Evolutionary conservation across 371 early-diverging fungal genomes (phyloP), one percentile per base, ranked within the genome.

Genomic region (Saksenaea oblongispora): DNA sequence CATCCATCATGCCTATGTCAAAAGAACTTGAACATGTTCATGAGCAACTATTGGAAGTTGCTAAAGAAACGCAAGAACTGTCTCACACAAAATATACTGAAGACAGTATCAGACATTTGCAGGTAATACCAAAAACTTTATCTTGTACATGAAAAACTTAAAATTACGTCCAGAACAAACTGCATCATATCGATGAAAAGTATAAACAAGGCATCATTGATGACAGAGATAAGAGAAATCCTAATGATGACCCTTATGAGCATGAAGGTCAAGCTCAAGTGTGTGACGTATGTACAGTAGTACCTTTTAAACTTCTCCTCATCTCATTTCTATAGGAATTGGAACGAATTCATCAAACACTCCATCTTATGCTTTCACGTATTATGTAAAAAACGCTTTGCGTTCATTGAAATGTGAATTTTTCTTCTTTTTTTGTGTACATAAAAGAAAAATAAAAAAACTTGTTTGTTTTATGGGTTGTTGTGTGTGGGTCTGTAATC

Each of bases 211-310:
- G 71, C 14, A 34, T 59, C 26, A 61, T 66, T 28, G 66, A 63
- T 34, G 71, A 65, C 58, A 51, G 61, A 42, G 54, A 69, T 34
- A 57, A 35, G 18, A 44, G 22, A 15, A 65, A 57, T 36, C 42
- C 59, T n/a, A 57, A 59, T 14, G 59, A 37, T 28, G 72, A 72
- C 35, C 71, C 65, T 27, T 80, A 80, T 56, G 80, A 80, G 58
- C 66, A 72, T 34, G 68, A 71, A 37, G 80, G 80, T 26, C 72
- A 70, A 53, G 76, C 78, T 36, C 76, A 77, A 53, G 72, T 80
- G 14, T 60, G 70, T 5, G 56, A 72, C 51, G 79, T 70, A 63
- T 57, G 59, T 35, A 10, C 18, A 13, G 11, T 31, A 35, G 22
- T 44, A 28, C 5, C 34, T 4, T 11, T 13, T 3, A 22, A n/a